These are phyloP conservation scores for Alternaria burnsii DNA, from an alignment of 2,329 filamentous ascomycete genomes.

Conservation along the genomic window DNA sequence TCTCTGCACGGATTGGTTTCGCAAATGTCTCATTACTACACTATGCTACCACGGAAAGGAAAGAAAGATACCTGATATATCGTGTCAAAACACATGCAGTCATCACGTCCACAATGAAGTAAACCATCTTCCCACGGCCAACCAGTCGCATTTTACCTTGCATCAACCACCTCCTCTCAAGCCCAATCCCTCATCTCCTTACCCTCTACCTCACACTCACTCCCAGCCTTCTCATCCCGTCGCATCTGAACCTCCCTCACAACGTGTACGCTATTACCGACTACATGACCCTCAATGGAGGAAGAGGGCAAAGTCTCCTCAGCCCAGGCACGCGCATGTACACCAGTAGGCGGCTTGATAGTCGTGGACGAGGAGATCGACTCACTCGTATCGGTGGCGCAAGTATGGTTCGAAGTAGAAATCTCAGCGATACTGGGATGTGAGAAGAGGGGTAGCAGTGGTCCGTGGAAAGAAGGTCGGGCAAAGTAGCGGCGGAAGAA, in stretches of 20 bases:
- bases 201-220: constrained; percentile 12
- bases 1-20: too few species aligned
- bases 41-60: neutral
- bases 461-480: neutral
- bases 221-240: constrained; percentile 11
- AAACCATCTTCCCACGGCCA: neutral
- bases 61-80: neutral
- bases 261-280: constrained; percentile 34
- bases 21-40: neutral
- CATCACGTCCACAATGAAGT: neutral
- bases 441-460: constrained; percentile 34
- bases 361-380: neutral
- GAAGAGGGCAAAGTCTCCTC: constrained; percentile 6
- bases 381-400: neutral
- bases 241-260: constrained; percentile 36
- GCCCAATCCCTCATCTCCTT: constrained; percentile 18
- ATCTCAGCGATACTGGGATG: constrained; percentile 12
- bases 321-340: constrained; percentile 38
- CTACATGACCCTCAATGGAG: neutral
- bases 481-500: constrained; percentile 35
- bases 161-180: neutral
- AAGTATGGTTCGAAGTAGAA: too few species aligned
- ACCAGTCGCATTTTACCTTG: too few species aligned
- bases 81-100: too few species aligned
- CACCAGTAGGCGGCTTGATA: constrained; percentile 10